Evolutionary conservation across 495 filamentous ascomycete species (phyloP), one percentile per base, ranked within the genome.

Genomic region (Bombardia bombarda): DNA sequence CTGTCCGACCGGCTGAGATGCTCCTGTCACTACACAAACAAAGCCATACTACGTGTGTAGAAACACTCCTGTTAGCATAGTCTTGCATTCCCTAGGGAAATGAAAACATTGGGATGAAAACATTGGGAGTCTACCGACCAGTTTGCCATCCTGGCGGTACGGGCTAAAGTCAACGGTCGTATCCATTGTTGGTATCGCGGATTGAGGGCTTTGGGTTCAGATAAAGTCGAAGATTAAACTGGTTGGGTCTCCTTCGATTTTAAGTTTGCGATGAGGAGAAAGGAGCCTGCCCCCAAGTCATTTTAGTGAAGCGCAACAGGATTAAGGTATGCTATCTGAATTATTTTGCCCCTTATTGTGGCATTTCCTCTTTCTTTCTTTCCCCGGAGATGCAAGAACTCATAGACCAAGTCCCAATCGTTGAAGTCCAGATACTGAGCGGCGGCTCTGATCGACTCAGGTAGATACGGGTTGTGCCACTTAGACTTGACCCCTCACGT

Each of bases 11-110:
- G 77, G 68, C 50, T 77, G 72, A 0, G 68, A 72, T 14, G 77
- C 72, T 6, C 77, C 74, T 6, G 77, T 79, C 3, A 81, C 77
- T 4, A 81, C 72, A 49, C 77, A 81, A 21, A 81, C 71, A 45
- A 81, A 80, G 35, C 77, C 77, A 57, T 80, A 76, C 71, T 72
- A 32, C 17, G 12, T 3, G 17, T 9, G 8, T 19, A 1, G 17
- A 21, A 22, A 19, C 34, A 19, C 17, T 22, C 18, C 22, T 19
- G 10, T 13, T 22, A 18, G 10, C 17, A 8, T 22, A 7, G 9
- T 21, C 6, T 3, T 4, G 18, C 8, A 9, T 1, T 30, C 5
- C 3, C 3, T 28, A 14, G 14, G 35, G 8, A 38, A 45, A 22
- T 46, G 23, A 33, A 10, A 32, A 2, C 4, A 20, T 21, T 32